These are phyloP conservation scores for Penicillium griseofulvum DNA, from an alignment of 2,329 filamentous ascomycete genomes.

Conservation along the genomic window DNA sequence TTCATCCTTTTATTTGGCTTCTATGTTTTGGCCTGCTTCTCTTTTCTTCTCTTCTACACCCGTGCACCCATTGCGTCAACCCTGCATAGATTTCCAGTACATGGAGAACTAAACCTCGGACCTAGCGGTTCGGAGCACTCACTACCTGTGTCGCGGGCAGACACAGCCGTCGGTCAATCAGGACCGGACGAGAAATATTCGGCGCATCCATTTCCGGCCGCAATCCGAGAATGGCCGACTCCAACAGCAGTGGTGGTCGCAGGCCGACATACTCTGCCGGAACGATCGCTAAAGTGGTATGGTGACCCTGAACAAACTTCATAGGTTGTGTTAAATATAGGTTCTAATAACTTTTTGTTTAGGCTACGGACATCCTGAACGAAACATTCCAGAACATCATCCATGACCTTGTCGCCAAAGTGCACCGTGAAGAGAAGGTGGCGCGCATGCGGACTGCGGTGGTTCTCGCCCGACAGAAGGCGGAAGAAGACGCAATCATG, in stretches of 20 bases:
- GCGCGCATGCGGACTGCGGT: constrained; percentile 56
- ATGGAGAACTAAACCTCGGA: constrained; percentile 26
- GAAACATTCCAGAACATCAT: constrained; percentile 60
- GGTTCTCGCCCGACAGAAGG: constrained; percentile 43
- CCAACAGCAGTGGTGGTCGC: constrained; percentile 29
- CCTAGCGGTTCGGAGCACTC: constrained; percentile 20
- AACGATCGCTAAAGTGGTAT: constrained; percentile 44
- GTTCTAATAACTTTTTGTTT: background rate
- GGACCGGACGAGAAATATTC: constrained; percentile 7
- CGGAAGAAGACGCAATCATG: constrained; percentile 39
- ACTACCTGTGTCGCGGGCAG: constrained; percentile 25
- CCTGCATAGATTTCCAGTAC: constrained; percentile 25
- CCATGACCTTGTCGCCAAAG: constrained; percentile 57
- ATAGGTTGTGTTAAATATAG: background rate
- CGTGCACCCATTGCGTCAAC: constrained; percentile 14
- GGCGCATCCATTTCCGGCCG: constrained; percentile 11
- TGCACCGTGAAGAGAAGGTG: constrained; percentile 60
- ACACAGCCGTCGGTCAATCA: constrained; percentile 21
- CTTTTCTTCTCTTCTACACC: constrained; percentile 13
- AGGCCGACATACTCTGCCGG: constrained; percentile 33
- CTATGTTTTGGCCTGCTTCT: constrained; percentile 13
- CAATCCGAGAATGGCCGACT: constrained; percentile 31
- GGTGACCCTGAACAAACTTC: constrained; percentile 9
- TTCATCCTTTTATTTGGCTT: background rate
- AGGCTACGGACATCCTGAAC: constrained; percentile 50